These are phyloP conservation scores for Straminergon stramineum DNA, from an alignment of 225 moss, liverwort and hornwort species.

Conservation along the genomic window DNA sequence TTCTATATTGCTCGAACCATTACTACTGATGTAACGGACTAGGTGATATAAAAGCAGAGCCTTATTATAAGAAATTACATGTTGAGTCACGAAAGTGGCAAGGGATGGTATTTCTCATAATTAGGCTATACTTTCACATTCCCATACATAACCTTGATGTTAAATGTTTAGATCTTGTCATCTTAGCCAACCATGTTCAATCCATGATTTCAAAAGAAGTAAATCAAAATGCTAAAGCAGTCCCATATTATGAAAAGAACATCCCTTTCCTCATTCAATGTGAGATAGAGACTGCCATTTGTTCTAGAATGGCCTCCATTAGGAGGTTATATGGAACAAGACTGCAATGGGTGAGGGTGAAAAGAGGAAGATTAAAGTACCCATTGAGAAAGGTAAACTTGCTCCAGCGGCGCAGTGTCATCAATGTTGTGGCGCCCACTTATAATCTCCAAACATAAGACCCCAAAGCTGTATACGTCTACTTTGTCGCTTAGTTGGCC, in stretches of 20 bases:
- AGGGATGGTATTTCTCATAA: not conserved
- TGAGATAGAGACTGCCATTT: not conserved
- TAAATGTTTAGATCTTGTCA: not conserved
- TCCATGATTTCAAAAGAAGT: not conserved
- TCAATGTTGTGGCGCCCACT: constrained; percentile 4
- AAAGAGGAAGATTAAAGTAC: not conserved
- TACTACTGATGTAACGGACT: not conserved
- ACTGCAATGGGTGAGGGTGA: not conserved
- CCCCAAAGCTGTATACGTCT: constrained; percentile 5
- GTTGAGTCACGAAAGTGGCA: not conserved
- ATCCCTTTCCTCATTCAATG: not conserved
- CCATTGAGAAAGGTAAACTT: constrained; percentile 5
- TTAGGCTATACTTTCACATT: not conserved
- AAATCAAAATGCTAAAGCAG: not conserved
- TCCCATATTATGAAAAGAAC: not conserved
- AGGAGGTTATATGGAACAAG: not conserved
- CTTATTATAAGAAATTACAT: not conserved
- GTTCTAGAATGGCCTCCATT: not conserved
- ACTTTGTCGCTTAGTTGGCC: constrained; percentile 17
- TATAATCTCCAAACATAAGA: constrained; percentile 5
- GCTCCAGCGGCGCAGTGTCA: not conserved
- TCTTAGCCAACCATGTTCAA: not conserved
- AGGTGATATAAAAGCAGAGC: not conserved
- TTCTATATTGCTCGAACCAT: not conserved
- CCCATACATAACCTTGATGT: fast-evolving